Base-by-base conservation (phyloP, 2,329 filamentous ascomycete species). In the Lasiodiplodia sp. region DNA sequence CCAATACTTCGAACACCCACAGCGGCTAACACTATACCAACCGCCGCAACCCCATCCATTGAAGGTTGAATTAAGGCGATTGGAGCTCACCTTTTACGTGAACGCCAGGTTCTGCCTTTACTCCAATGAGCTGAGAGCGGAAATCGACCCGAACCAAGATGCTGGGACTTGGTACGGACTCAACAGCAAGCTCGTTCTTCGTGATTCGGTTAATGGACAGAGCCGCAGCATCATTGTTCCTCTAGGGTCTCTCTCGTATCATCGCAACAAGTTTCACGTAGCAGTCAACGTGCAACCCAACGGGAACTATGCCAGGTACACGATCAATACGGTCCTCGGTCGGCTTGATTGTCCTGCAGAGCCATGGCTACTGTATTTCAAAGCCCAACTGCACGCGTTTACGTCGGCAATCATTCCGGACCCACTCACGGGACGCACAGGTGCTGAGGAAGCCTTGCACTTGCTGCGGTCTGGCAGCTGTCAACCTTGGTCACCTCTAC, bases 361-460 rank as follows among this genome's bases (percentile, higher is more conserved):
- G 56, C 86, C 86, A 0, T 74, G 74, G 0, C 76, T 89, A 0
- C 76, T 88, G 0, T 89, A 88, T 67, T 79, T 79, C 1, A 90
- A 89, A 71, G 88, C 88, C 0, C 75, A 84, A 4, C 75, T 88
- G 0, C 89, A 92, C 72, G 89, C 89, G 0, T 76, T 84, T 4
- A 92, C 89, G 0, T 89, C 89, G 0, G 87, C 85, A 38, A 72
- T 84, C 0, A 44, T 91, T 0, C 84, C 86, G 0, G 90, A 92
- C 72, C 77, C 80, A 0, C 79, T 92, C 0, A 91, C 88, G 0
- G 78, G 82, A 0, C 80, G 83, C 0, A 91, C 88, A 0, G 90
- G 90, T 0, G 85, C 83, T 0, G 89, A 92, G 72, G 88, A 91
- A 74, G 84, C 87, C 0, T 69, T 88, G 0, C 76, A 81, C 2